phyloP scores from a whole-genome alignment of 805 yeast genomes.

The Candida awuae region DNA sequence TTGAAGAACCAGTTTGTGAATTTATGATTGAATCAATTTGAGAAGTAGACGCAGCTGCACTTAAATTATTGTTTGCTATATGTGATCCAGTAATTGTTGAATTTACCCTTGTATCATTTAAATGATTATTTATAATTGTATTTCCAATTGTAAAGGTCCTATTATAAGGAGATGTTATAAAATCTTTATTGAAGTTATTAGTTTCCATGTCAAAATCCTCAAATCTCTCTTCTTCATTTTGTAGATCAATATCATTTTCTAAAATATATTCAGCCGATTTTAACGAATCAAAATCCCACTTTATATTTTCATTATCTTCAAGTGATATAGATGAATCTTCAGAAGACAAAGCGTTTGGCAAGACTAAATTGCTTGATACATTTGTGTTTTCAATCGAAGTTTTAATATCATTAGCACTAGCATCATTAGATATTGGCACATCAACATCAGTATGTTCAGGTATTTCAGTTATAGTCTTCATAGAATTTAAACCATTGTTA shows the following conservation, averaged over 20 bases:
- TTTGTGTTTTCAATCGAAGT: not conserved
- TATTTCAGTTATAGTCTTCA: constrained; percentile 10
- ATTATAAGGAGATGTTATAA: constrained; percentile 10
- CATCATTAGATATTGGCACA: no score
- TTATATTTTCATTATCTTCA: constrained; percentile 37
- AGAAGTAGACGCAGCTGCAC: constrained; percentile 10
- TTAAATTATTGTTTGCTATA: not conserved
- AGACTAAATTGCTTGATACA: not conserved
- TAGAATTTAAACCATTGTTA: constrained; percentile 37
- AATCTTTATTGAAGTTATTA: constrained; percentile 3
- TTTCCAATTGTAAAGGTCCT: constrained; percentile 15
- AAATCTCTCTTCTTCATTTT: constrained; percentile 13
- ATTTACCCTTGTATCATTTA: constrained; percentile 3
- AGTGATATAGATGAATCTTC: constrained; percentile 3
- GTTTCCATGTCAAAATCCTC: constrained; percentile 10
- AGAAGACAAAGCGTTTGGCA: constrained; percentile 1
- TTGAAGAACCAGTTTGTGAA: constrained; percentile 16
- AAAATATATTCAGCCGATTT: constrained; percentile 66
- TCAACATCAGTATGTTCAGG: constrained; percentile 1
- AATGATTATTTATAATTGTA: constrained; percentile 13
- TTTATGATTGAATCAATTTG: constrained; percentile 11
- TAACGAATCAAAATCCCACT: constrained; percentile 87
- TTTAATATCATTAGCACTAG: no score
- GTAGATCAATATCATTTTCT: constrained; percentile 53
- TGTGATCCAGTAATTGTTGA: constrained; percentile 1